phyloP scores from a whole-genome alignment of 495 filamentous ascomycete genomes.

The Penicillium dipodomyicola region DNA sequence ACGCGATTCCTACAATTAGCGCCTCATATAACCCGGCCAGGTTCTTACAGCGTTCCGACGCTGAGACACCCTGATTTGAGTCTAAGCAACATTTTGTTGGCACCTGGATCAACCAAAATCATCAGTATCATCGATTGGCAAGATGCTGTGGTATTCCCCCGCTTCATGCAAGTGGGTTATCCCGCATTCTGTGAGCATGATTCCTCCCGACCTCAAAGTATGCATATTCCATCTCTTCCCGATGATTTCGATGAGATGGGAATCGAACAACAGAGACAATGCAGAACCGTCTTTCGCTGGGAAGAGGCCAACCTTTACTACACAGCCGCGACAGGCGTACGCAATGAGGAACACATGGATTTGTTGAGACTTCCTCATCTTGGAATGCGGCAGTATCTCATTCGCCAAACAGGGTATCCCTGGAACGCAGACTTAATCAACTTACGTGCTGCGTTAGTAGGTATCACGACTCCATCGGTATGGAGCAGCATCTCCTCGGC shows the following conservation, averaged over 20 bases:
- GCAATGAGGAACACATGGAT: slow-evolving; percentile 31
- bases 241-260: slow-evolving; percentile 31
- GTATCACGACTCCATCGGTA: slow-evolving; percentile 32
- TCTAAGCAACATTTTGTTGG: slow-evolving; percentile 33
- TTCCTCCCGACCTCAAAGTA: slow-evolving; percentile 28
- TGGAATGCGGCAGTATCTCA: slow-evolving; percentile 35
- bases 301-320: slow-evolving; percentile 40
- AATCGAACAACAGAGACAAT: slow-evolving; percentile 28
- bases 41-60: slow-evolving; percentile 24
- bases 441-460: slow-evolving; percentile 34
- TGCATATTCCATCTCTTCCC: slow-evolving; percentile 33
- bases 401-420: slow-evolving; percentile 34
- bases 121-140: slow-evolving; percentile 39
- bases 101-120: slow-evolving; percentile 32
- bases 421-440: slow-evolving; percentile 41
- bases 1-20: slow-evolving; percentile 32
- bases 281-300: slow-evolving; percentile 27
- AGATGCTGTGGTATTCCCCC: slow-evolving; percentile 31
- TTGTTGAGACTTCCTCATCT: slow-evolving; percentile 29
- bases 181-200: slow-evolving; percentile 40
- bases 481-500: slow-evolving; percentile 28
- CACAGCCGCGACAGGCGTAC: slow-evolving; percentile 36
- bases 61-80: slow-evolving; percentile 38
- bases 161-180: slow-evolving; percentile 40
- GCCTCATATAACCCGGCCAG: slow-evolving; percentile 26